Conservation (phyloP, 306 rosid genomes). For the Pyrus pyrifolia region DNA sequence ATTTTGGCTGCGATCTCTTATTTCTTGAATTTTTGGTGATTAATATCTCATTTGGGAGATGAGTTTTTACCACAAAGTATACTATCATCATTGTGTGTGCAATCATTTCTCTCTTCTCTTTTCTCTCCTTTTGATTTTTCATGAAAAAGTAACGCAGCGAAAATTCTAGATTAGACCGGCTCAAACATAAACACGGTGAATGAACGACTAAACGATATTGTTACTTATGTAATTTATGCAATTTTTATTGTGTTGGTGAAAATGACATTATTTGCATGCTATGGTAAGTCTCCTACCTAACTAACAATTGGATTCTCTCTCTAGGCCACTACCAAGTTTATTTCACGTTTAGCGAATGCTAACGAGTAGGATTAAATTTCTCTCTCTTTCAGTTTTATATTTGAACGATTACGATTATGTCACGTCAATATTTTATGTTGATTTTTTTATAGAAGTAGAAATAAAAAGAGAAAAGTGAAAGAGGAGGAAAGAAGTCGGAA, state of each 20-base stretch:
- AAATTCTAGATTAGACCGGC: neutral
- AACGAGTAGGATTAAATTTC: too few species aligned
- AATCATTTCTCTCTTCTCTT: constrained; percentile 1
- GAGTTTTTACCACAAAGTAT: constrained; percentile 43
- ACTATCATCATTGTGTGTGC: constrained; percentile 60
- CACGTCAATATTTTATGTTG: too few species aligned
- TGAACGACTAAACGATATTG: neutral
- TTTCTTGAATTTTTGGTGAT: neutral
- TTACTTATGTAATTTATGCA: constrained; percentile 11
- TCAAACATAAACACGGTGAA: neutral
- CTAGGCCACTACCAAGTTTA: constrained; percentile 21
- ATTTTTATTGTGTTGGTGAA: constrained; percentile 31
- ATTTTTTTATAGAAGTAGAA: too few species aligned
- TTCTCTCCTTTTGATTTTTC: neutral
- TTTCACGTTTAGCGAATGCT: neutral
- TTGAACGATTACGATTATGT: too few species aligned
- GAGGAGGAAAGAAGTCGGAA: rapidly evolving
- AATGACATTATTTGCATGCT: constrained; percentile 29
- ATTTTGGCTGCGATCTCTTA: constrained; percentile 15
- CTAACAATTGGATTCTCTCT: constrained; percentile 22
- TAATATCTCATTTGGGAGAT: constrained; percentile 17
- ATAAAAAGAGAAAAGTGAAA: too few species aligned
- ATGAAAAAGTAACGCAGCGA: neutral
- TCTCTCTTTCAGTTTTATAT: rapidly evolving
- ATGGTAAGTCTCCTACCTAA: constrained; percentile 48